Conservation (phyloP, 2,329 filamentous ascomycete genomes). For the Hypoxylon sp. region DNA sequence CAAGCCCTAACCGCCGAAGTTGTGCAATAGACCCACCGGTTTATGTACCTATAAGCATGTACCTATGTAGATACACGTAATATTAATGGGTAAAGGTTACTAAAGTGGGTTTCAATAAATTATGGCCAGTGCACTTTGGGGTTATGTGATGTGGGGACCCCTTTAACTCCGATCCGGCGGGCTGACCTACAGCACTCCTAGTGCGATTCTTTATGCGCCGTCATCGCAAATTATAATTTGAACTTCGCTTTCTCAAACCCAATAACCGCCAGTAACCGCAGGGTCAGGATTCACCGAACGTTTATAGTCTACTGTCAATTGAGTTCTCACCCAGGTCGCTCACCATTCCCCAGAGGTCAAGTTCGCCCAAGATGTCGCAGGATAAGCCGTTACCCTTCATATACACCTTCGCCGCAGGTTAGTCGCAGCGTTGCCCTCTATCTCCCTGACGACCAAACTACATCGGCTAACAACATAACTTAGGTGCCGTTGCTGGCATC, state of each 20-base stretch:
- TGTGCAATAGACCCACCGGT: no score
- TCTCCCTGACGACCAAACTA: conserved; percentile 28
- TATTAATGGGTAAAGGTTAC: conserved; percentile 23
- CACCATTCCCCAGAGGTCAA: conserved; percentile 12
- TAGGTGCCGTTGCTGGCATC: conserved; percentile 94
- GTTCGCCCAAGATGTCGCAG: conserved; percentile 69
- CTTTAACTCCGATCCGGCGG: conserved; percentile 41
- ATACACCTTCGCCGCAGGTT: conserved; percentile 95
- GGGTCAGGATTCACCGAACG: conserved; percentile 13
- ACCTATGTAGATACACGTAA: conserved; percentile 11
- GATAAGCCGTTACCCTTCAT: conserved; percentile 87
- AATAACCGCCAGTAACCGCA: conserved; percentile 41
- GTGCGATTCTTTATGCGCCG: conserved; percentile 25
- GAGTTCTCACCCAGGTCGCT: conserved; percentile 15
- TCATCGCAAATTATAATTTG: conserved; percentile 40
- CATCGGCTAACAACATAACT: conserved; percentile 48
- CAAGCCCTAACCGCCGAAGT: no score
- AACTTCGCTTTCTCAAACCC: conserved; percentile 27
- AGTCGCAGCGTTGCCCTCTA: conserved; percentile 57
- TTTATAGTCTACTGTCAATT: conserved; percentile 17
- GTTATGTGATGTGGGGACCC: conserved; percentile 27
- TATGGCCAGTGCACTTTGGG: conserved; percentile 14
- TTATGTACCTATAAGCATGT: neutral
- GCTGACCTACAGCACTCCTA: conserved; percentile 3
- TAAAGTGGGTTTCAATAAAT: neutral